phyloP scores from a whole-genome alignment of 441 rosid genomes.

The Flueggea neowawraea region DNA sequence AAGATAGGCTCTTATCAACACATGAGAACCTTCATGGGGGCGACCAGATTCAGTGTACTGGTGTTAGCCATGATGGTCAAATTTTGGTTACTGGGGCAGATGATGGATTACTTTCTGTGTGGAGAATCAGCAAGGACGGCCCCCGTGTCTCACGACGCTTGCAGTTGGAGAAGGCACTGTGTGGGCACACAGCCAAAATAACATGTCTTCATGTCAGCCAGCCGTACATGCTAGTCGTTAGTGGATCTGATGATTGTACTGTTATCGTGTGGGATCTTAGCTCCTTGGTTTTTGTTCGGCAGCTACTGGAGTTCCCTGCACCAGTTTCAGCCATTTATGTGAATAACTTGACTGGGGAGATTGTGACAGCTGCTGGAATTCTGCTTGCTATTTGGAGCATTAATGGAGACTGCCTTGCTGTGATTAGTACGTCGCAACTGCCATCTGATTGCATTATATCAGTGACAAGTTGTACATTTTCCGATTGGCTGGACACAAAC shows the following conservation, averaged over 20 bases:
- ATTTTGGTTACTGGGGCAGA: conserved; percentile 93
- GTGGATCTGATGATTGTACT: conserved; percentile 96
- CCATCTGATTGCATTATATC: conserved; percentile 97
- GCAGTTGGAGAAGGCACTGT: conserved; percentile 77
- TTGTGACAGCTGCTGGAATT: conserved; percentile 95
- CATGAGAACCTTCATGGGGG: conserved; percentile 99
- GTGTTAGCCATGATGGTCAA: conserved; percentile 95
- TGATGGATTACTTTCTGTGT: conserved; percentile 85
- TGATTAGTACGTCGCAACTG: conserved; percentile 89
- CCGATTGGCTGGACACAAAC: conserved; percentile 93
- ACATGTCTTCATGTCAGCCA: conserved; percentile 96
- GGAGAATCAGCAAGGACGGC: conserved; percentile 81
- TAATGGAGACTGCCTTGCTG: conserved; percentile 98
- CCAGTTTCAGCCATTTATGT: conserved; percentile 88
- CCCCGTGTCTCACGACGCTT: conserved; percentile 56
- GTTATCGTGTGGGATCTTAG: conserved; percentile 98
- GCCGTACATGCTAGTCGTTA: conserved; percentile 94
- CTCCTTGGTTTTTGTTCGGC: conserved; percentile 80
- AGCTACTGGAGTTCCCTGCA: conserved; percentile 86
- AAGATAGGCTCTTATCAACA: conserved; percentile 87
- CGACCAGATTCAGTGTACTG: conserved; percentile 87
- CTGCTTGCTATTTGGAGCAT: conserved; percentile 98
- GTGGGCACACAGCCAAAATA: conserved; percentile 81
- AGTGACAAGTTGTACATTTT: conserved; percentile 75
- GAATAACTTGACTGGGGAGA: conserved; percentile 94